Evolutionary conservation across 495 filamentous ascomycete genomes (phyloP).

Genomic region (Thermochaetoides thermophila): DNA sequence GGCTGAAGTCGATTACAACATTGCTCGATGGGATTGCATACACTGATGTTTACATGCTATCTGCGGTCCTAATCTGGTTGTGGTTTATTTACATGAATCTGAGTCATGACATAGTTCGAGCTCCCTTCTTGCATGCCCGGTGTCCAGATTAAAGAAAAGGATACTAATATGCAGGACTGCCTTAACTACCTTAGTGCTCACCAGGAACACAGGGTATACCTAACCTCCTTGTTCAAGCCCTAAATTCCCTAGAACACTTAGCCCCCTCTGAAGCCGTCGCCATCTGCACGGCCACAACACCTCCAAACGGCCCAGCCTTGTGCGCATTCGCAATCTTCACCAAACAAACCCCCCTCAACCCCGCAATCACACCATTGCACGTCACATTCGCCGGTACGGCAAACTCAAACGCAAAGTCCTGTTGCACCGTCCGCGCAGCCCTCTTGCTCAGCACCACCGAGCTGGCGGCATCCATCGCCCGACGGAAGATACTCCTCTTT

Average conservation of each 20-base stretch:
- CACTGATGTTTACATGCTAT: no score
- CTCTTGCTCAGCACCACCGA: constrained; percentile 12
- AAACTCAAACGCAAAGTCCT: constrained; percentile 19
- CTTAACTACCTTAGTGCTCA: no score
- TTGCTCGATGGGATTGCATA: no score
- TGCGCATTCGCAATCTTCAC: constrained; percentile 26
- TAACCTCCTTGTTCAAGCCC: neutral
- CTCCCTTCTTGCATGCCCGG: no score
- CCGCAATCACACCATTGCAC: constrained; percentile 22
- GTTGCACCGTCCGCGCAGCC: constrained; percentile 22
- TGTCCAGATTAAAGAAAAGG: no score
- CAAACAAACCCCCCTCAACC: constrained; percentile 19
- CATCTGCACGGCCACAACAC: constrained; percentile 25
- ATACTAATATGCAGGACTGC: no score
- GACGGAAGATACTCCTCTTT: constrained; percentile 8
- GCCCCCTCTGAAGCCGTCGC: constrained; percentile 2
- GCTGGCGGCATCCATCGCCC: constrained; percentile 15
- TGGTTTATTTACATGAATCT: no score
- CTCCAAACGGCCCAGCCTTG: constrained; percentile 24
- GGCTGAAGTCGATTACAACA: no score
- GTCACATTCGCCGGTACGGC: constrained; percentile 19
- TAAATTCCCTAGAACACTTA: constrained; percentile 1
- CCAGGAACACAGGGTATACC: no score
- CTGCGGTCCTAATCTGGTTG: no score
- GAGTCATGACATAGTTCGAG: no score